A percentile compares a stretch with the other conserved stretches of the same genome.
Conservation (phyloP, 2,329 filamentous ascomycete species). For the Xylaria sp. region DNA sequence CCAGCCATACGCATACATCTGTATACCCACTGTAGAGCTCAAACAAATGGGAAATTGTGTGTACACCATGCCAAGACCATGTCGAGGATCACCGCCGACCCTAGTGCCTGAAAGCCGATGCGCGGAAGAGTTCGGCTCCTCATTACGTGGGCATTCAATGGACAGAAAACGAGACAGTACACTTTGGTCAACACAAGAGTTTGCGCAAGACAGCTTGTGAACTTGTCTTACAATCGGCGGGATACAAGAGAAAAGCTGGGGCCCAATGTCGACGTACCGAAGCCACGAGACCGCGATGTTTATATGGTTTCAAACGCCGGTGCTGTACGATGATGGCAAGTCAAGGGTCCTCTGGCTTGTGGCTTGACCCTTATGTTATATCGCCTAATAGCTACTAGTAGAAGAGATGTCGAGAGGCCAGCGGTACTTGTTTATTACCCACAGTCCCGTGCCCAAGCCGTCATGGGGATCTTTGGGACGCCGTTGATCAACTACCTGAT, state of each 20-base stretch:
- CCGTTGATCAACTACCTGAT: constrained; percentile 35
- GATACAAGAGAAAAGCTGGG: constrained; percentile 14
- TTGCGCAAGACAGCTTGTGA: neutral
- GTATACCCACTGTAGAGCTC: constrained; percentile 16
- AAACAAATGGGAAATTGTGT: constrained; percentile 29
- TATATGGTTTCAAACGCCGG: constrained; percentile 1
- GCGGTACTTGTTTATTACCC: constrained; percentile 20
- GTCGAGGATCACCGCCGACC: constrained; percentile 27
- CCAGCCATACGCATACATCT: constrained; percentile 7
- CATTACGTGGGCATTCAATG: neutral
- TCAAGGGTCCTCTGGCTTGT: constrained; percentile 13
- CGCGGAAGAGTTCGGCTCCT: constrained; percentile 17
- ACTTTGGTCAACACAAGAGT: neutral
- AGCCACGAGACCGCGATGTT: constrained; percentile 4
- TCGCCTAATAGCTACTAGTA: neutral
- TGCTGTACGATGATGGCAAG: constrained; percentile 2
- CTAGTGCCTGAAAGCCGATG: constrained; percentile 22
- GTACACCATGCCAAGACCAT: constrained; percentile 32
- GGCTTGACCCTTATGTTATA: constrained; percentile 26
- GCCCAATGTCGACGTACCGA: constrained; percentile 16
- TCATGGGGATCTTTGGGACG: constrained; percentile 24
- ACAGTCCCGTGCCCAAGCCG: constrained; percentile 15
- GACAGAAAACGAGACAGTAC: constrained; percentile 9
- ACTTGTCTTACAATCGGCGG: constrained; percentile 12
- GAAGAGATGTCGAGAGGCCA: constrained; percentile 4